Base-by-base conservation (phyloP, 1,139 yeast species). In the Geotrichum aggregatum region DNA sequence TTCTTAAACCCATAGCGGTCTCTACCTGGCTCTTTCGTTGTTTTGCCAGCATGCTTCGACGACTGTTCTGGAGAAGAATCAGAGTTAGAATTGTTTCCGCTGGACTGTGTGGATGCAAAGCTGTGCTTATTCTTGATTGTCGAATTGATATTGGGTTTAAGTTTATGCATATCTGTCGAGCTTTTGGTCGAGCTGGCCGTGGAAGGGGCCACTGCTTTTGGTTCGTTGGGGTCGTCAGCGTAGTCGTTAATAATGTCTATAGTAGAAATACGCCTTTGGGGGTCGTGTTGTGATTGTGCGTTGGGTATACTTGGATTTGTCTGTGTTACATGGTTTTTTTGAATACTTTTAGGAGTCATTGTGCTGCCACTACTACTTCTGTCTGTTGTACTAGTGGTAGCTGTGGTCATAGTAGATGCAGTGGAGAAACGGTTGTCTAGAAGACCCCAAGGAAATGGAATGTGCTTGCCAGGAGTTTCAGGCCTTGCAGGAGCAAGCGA, bases 1-100 rank as follows among this genome's bases (percentile, higher is more conserved):
- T 87, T 89, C 59, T 80, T 82, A 71, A 91, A 91, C 1, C 98
- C 98, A 64, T 91, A 91, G 46, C 91, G 70, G 66, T 91, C 98
- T 52, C 80, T 74, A 3, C 35, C 42, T 7, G 48, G 30, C 31
- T 18, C 42, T 38, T 36, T 36, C 8, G 24, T 3, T 8, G 36
- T 18, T 33, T 33, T 19, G 19, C 18, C 18, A 7, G 39, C 24
- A 10, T 21, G 26, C 16, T 2, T 11, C n/a, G 22, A 13, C 6
- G 47, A 19, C 13, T 30, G 19, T 2, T 2, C 5, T 19, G 7
- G 18, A 13, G 28, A 4, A 18, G 26, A 18, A n/a, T 13, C 21
- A 34, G 18, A 5, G 34, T 19, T 11, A 3, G 49, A 39, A 7
- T 3, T n/a, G n/a, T n/a, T n/a, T n/a, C n/a, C 43, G 11, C 22